phyloP scores from a whole-genome alignment of 2,329 filamentous ascomycete genomes.

The Fusarium subglutinans region DNA sequence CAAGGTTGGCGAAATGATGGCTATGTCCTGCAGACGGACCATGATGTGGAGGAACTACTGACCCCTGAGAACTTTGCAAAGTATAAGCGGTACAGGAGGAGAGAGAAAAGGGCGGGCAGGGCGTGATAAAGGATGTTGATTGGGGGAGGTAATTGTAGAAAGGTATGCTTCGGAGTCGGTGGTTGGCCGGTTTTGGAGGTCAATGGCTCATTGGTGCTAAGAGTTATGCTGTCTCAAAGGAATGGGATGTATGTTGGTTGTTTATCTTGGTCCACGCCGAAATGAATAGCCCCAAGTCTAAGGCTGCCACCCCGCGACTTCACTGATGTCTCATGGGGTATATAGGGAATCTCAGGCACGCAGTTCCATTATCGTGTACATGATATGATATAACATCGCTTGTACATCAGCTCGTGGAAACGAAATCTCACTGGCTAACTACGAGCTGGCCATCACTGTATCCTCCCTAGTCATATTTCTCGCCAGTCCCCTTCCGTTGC shows the following conservation, averaged over 20 bases:
- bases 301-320: no score
- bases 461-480: no score
- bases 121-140: background rate
- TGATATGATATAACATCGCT: background rate
- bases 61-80: background rate
- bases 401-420: background rate
- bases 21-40: background rate
- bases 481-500: background rate
- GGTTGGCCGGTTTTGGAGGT: background rate
- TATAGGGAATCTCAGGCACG: background rate
- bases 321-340: no score
- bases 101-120: background rate
- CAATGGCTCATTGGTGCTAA: background rate
- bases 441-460: background rate
- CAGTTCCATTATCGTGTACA: background rate
- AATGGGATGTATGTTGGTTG: background rate
- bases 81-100: background rate
- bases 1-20: rapidly evolving
- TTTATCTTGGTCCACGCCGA: background rate
- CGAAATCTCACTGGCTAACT: background rate
- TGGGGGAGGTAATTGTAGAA: background rate
- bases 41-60: background rate
- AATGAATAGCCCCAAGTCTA: background rate
- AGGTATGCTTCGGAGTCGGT: background rate
- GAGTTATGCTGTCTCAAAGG: background rate